phyloP scores from a whole-genome alignment of 441 rosid genomes.

The Populus hybrid region DNA sequence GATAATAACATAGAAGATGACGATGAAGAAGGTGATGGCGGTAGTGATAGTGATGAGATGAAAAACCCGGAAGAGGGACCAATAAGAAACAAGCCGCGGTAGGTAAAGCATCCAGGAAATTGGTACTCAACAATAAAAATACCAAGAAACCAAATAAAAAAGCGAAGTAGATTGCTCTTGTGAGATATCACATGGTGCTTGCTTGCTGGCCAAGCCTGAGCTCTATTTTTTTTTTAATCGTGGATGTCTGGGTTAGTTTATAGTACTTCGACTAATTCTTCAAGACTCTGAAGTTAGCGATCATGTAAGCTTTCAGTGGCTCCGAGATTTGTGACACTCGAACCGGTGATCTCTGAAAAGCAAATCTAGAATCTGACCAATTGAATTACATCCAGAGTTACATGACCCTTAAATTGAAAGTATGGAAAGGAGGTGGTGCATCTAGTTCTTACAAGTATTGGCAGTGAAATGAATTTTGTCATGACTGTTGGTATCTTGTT shows the following conservation, averaged over 20 bases:
- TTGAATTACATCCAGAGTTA: too few relatives aligned
- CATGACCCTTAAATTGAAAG: not conserved
- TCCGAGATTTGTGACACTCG: too few relatives aligned
- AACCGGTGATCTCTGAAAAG: rapidly evolving
- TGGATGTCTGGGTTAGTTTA: rapidly evolving
- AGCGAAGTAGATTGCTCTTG: slow-evolving; percentile 31
- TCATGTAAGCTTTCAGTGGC: too few relatives aligned
- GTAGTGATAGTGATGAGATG: slow-evolving; percentile 26
- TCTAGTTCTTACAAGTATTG: slow-evolving; percentile 11
- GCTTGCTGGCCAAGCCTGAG: not conserved
- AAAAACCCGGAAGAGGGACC: slow-evolving; percentile 27
- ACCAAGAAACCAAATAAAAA: slow-evolving; percentile 43
- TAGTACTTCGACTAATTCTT: too few relatives aligned
- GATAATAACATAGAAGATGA: slow-evolving; percentile 31
- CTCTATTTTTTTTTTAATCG: not conserved
- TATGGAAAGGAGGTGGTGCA: slow-evolving; percentile 3
- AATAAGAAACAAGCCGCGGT: slow-evolving; percentile 26
- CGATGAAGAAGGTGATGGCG: slow-evolving; percentile 19
- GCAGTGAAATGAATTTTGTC: not conserved
- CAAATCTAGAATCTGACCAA: too few relatives aligned
- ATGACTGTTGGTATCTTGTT: not conserved
- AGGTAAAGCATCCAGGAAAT: slow-evolving; percentile 33
- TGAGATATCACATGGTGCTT: not conserved
- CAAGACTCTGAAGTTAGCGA: too few relatives aligned
- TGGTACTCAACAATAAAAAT: slow-evolving; percentile 23